Evolutionary conservation across 1,139 yeast genomes (phyloP), one percentile per base, ranked within the genome.

Genomic region (Blastobotrys raffinosifermentans): DNA sequence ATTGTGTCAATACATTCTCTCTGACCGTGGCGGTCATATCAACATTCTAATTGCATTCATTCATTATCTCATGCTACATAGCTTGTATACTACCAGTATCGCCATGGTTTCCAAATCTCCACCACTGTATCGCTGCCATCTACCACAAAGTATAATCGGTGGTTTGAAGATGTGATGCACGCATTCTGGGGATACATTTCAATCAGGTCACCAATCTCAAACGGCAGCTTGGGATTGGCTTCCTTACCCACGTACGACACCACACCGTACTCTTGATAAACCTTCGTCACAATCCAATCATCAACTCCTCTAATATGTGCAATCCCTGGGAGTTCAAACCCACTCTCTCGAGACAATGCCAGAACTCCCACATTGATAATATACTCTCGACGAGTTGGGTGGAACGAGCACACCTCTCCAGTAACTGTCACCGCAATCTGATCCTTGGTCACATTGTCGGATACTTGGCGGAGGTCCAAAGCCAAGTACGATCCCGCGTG

Each of bases 401-500:
- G 81, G 13, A 67, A 61, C 0, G 87, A 75, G 1, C 77, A 61
- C 1, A 80, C 77, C 34, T 80, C 80, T 0, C 82, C 80, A 26
- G 78, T 48, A 2, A 81, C 77, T 11, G 61, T 61, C 19, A 75
- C 64, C 0, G 91, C 70, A 19, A 81, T 69, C 36, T 70, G 65
- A 0, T 63, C 59, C 21, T 57, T 55, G 1, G 54, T 40, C 47
- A 80, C 73, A 0, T 73, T 73, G 0, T 89, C 80, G 5, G 83
- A 70, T 4, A 75, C 70, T 55, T 82, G 93, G 51, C 82, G 93
- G 40, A 82, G 61, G 54, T 82, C 93, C 50, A 80, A 73, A 44
- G 78, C 71, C 3, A 80, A 70, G 51, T 78, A 81, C 51, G 81
- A 80, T 10, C 93, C 93, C 13, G 89, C 87, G 54, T 82, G 93